phyloP scores from a whole-genome alignment of 192 early-diverging fungal genomes.

The Coemansia biformis region DNA sequence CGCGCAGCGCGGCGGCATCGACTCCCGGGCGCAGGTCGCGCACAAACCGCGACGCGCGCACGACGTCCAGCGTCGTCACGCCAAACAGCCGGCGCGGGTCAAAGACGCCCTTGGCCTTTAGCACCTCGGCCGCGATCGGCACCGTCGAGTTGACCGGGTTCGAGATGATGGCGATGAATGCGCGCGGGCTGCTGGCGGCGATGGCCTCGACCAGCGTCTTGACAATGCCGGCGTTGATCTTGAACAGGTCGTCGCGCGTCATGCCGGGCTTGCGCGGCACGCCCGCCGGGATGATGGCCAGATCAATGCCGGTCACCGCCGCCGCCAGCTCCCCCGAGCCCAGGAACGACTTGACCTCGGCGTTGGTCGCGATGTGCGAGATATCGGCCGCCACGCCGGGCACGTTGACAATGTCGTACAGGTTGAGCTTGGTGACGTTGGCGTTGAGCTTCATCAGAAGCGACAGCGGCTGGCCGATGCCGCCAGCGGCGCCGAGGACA shows the following conservation, averaged over 20 bases:
- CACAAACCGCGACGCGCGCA: conserved; percentile 89
- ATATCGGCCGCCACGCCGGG: conserved; percentile 96
- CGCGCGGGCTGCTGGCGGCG: conserved; percentile 77
- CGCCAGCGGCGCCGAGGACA: conserved; percentile 75
- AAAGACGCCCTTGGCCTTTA: conserved; percentile 85
- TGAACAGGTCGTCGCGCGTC: conserved; percentile 98
- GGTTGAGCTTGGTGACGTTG: conserved; percentile 76
- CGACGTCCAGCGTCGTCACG: conserved; percentile 91
- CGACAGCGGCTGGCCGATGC: conserved; percentile 96
- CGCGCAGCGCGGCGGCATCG: conserved; percentile 63
- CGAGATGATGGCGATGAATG: conserved; percentile 80
- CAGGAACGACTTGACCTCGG: conserved; percentile 69
- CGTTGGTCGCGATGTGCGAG: conserved; percentile 81
- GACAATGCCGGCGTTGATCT: conserved; percentile 96
- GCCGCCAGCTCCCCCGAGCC: conserved; percentile 59
- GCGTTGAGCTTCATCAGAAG: conserved; percentile 87
- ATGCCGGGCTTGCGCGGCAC: conserved; percentile 98
- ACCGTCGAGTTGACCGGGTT: conserved; percentile 99
- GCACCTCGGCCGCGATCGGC: conserved; percentile 89
- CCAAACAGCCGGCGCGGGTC: conserved; percentile 87
- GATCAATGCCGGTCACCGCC: conserved; percentile 60
- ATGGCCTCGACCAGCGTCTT: conserved; percentile 72
- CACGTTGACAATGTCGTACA: conserved; percentile 97
- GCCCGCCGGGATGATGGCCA: conserved; percentile 92
- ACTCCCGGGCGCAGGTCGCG: conserved; percentile 64